phyloP scores from a whole-genome alignment of 306 rosid species.

The Sechiopsis laciniata region DNA sequence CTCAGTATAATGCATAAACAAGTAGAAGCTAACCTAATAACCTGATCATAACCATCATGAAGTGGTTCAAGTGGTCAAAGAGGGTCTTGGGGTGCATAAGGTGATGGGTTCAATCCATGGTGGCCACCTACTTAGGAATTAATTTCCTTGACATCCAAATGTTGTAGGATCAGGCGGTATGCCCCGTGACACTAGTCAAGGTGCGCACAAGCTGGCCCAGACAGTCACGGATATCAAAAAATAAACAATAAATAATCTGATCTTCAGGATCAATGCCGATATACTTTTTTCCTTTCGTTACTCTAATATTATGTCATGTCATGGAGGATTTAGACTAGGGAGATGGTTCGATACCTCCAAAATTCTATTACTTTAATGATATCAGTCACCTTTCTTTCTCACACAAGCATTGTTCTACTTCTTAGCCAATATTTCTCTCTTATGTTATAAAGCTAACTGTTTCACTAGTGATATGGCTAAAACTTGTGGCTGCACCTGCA shows the following conservation, averaged over 20 bases:
- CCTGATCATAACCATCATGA: too few species aligned
- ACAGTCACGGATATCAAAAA: too few species aligned
- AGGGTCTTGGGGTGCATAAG: too few species aligned
- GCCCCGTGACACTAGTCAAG: too few species aligned
- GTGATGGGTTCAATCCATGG: too few species aligned
- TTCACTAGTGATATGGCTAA: not conserved
- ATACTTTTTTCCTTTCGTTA: not conserved
- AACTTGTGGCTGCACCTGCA: conserved; percentile 7
- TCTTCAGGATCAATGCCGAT: not conserved
- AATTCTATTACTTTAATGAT: not conserved
- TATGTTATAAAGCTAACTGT: conserved; percentile 10
- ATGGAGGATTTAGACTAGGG: not conserved
- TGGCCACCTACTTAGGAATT: too few species aligned
- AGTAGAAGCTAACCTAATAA: not conserved
- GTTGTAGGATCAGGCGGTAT: too few species aligned
- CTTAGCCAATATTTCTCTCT: not conserved
- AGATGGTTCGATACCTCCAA: not conserved
- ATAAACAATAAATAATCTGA: too few species aligned
- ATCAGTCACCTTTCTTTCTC: not conserved
- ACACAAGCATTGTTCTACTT: not conserved
- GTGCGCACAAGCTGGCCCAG: too few species aligned
- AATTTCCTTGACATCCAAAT: too few species aligned
- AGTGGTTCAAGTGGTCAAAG: too few species aligned
- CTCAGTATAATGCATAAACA: not conserved
- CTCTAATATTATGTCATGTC: not conserved